phyloP scores from a whole-genome alignment of 129 eudicot species.

The Calendula officinalis region DNA sequence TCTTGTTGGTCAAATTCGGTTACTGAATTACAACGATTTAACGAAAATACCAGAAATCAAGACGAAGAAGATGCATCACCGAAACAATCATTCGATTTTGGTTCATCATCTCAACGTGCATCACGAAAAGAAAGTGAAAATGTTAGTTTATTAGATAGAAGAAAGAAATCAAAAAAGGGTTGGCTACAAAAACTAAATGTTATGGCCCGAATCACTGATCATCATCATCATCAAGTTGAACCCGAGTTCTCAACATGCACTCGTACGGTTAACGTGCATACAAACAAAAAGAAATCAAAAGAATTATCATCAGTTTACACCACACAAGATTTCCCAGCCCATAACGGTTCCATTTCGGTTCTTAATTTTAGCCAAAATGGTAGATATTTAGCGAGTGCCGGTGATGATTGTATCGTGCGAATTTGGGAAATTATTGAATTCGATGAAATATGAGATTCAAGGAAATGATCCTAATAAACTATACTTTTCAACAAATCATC shows the following conservation, averaged over 20 bases:
- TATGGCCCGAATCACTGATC: conserved; percentile 37
- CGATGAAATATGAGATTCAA: conserved; percentile 44
- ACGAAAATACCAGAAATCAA: conserved; percentile 27
- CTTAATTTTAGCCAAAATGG: conserved; percentile 90
- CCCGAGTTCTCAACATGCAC: background rate
- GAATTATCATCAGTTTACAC: conserved; percentile 65
- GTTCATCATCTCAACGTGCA: conserved; percentile 38
- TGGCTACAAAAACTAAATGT: conserved; percentile 58
- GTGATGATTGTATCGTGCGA: conserved; percentile 72
- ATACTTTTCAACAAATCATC: conserved; percentile 53
- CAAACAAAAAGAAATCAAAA: conserved; percentile 48
- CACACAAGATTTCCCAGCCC: conserved; percentile 74
- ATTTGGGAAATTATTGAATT: conserved; percentile 69
- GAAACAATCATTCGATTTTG: conserved; percentile 42
- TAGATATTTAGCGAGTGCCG: conserved; percentile 74
- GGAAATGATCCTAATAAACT: conserved; percentile 44
- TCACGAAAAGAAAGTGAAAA: conserved; percentile 35
- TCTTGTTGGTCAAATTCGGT: conserved; percentile 33
- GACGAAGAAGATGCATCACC: conserved; percentile 43
- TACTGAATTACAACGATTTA: conserved; percentile 21
- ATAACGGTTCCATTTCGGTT: conserved; percentile 64
- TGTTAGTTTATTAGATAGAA: conserved; percentile 21
- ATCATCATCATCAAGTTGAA: conserved; percentile 16
- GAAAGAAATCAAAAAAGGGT: conserved; percentile 47
- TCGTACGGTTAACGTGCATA: conserved; percentile 43